Evolutionary conservation across 2,329 filamentous ascomycete genomes (phyloP).

Genomic region (Trematosphaeria pertusa): DNA sequence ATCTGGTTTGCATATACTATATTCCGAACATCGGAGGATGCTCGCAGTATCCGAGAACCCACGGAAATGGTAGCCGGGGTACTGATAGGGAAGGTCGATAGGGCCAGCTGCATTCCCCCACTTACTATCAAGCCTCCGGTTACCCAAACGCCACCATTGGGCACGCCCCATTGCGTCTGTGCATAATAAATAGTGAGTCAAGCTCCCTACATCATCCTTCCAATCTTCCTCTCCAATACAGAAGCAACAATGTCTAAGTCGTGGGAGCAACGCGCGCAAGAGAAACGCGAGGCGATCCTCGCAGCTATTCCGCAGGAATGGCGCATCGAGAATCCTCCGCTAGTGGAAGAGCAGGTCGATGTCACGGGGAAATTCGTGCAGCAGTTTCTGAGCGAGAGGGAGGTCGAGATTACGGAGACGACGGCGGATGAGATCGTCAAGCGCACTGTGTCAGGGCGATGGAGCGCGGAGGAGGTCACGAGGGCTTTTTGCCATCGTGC

Average conservation of each 20-base stretch:
- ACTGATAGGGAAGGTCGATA: too few species aligned
- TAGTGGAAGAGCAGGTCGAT: constrained; percentile 58
- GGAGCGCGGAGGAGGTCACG: constrained; percentile 64
- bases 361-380: constrained; percentile 59
- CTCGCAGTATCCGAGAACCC: too few species aligned
- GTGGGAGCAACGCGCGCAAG: constrained; percentile 60
- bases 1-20: too few species aligned
- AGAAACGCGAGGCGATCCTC: constrained; percentile 62
- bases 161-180: too few species aligned
- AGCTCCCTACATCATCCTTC: too few species aligned
- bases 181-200: too few species aligned
- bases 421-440: constrained; percentile 64
- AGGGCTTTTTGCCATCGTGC: constrained; percentile 65
- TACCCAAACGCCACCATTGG: too few species aligned
- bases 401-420: constrained; percentile 68
- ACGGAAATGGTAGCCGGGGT: too few species aligned
- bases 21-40: not conserved
- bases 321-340: constrained; percentile 58
- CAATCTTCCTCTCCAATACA: too few species aligned
- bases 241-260: constrained; percentile 27
- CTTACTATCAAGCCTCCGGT: too few species aligned
- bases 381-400: constrained; percentile 60
- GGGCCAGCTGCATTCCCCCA: too few species aligned
- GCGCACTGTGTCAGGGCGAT: constrained; percentile 60
- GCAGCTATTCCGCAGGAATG: constrained; percentile 64